These are phyloP conservation scores for Cadophora luteo-olivacea DNA, from an alignment of 2,329 filamentous ascomycete species.

Conservation along the genomic window DNA sequence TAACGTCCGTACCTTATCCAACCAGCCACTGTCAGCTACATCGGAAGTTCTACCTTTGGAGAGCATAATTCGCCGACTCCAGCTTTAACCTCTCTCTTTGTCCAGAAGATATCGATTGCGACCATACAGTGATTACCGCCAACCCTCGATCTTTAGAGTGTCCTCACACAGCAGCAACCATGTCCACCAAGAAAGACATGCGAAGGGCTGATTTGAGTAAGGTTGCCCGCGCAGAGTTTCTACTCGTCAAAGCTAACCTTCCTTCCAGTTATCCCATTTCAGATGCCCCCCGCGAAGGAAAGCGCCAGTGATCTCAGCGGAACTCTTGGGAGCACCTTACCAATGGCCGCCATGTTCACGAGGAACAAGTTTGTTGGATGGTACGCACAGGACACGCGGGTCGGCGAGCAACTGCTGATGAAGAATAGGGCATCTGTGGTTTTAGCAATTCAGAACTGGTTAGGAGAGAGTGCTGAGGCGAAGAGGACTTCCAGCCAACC, in stretches of 20 bases:
- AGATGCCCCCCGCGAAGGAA: slow-evolving; percentile 73
- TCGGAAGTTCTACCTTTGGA: too few species aligned
- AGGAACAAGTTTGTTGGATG: slow-evolving; percentile 82
- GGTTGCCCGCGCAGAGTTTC: slow-evolving; percentile 41
- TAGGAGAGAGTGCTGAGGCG: slow-evolving; percentile 74
- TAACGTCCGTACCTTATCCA: too few species aligned
- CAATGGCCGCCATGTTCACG: slow-evolving; percentile 96
- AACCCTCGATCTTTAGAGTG: background rate
- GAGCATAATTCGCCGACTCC: background rate
- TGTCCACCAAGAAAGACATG: slow-evolving; percentile 79
- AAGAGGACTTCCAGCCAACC: slow-evolving; percentile 72
- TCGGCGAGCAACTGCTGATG: slow-evolving; percentile 24
- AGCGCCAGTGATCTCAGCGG: slow-evolving; percentile 73
- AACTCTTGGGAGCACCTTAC: slow-evolving; percentile 77
- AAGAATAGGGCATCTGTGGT: slow-evolving; percentile 71
- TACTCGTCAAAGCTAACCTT: slow-evolving; percentile 17
- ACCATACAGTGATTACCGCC: background rate
- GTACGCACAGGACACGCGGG: slow-evolving; percentile 47
- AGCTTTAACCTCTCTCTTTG: background rate
- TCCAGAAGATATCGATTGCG: background rate
- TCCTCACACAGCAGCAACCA: slow-evolving; percentile 43
- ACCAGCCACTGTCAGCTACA: too few species aligned
- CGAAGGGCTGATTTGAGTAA: slow-evolving; percentile 75
- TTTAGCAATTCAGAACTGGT: slow-evolving; percentile 77
- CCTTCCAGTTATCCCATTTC: slow-evolving; percentile 81